Percentiles rank a stretch among this genome's conserved stretches.
These are phyloP conservation scores for Tetratostichococcus sp. DNA, from an alignment of 139 green algal genomes.

Conservation along the genomic window DNA sequence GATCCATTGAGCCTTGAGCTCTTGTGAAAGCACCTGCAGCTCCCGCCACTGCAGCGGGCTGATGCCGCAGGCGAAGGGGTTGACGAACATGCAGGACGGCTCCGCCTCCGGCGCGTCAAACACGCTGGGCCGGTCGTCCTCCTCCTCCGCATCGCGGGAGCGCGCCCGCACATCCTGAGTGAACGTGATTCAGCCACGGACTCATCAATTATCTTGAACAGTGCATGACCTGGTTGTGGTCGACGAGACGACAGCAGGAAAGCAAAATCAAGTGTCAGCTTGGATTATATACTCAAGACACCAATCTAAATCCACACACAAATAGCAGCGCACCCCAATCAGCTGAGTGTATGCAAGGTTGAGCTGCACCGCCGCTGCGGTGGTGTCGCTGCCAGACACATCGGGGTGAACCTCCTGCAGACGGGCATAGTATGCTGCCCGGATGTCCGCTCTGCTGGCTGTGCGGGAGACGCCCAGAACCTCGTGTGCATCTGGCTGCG, in stretches of 20 bases:
- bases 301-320: too few relatives aligned
- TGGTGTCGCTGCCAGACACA: constrained; percentile 42
- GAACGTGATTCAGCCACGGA: too few relatives aligned
- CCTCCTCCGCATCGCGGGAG: constrained; percentile 7
- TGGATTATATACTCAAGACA: too few relatives aligned
- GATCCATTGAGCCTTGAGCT: too few relatives aligned
- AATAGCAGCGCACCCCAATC: background rate
- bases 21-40: constrained; percentile 34
- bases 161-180: background rate
- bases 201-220: too few relatives aligned
- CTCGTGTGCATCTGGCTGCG: constrained; percentile 10
- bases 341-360: constrained; percentile 38
- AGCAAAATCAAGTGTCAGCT: too few relatives aligned
- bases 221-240: too few relatives aligned
- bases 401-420: constrained; percentile 59
- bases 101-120: constrained; percentile 39
- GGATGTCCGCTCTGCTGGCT: constrained; percentile 22
- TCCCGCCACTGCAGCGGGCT: constrained; percentile 37
- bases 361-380: constrained; percentile 20
- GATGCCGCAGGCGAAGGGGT: constrained; percentile 47
- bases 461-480: constrained; percentile 20
- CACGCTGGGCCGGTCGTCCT: constrained; percentile 16
- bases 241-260: too few relatives aligned
- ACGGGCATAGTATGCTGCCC: constrained; percentile 39
- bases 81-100: constrained; percentile 41